Evolutionary conservation across 305 asterid genomes (phyloP), one percentile per base, ranked within the genome.

Genomic region (Fraxinus xanthoxyloides): DNA sequence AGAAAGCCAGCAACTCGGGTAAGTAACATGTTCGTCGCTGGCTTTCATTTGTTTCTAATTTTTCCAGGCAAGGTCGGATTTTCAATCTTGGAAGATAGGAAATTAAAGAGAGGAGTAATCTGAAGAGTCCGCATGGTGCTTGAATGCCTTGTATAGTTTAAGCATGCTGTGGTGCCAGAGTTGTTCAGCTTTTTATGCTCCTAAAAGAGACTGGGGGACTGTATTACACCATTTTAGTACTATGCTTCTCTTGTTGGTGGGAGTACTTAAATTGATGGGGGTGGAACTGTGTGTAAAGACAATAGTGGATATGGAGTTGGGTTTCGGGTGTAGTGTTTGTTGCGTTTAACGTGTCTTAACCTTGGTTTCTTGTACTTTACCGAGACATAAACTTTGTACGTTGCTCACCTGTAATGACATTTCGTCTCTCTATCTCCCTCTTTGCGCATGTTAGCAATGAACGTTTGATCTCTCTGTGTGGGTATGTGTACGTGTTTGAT

Each of bases 1-100:
- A 77, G 88, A 84, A 86, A 84, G 88, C 85, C 84, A 86, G 88
- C 88, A 81, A 65, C 51, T 77, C 84, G 5, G 88, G 92, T 89
- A 89, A 87, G 89, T 84, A 80, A 21, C 61, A 61, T 74, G 85
- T 81, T 77, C 79, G 79, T 85, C 79, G 92, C 89, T 87, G 89
- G 92, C 90, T 85, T 84, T 85, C 89, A 73, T 84, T 82, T 87
- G 84, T 85, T 83, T 84, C 67, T 84, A 80, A 82, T 75, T 82
- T 82, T 84, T 82, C 87, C 87, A 87, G 92, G 86, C 80, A 70
- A 13, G 72, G 67, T 79, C 17, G 17, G 35, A 24, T 51, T 46
- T 51, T 9, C 40, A 13, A 69, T 69, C 75, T 69, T 30, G 40
- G 26, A 35, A 34, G 31, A 21, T 5, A 4, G 40, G 46, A 54